Conservation (phyloP, 345 rosid species). For the Brassica cretica region DNA sequence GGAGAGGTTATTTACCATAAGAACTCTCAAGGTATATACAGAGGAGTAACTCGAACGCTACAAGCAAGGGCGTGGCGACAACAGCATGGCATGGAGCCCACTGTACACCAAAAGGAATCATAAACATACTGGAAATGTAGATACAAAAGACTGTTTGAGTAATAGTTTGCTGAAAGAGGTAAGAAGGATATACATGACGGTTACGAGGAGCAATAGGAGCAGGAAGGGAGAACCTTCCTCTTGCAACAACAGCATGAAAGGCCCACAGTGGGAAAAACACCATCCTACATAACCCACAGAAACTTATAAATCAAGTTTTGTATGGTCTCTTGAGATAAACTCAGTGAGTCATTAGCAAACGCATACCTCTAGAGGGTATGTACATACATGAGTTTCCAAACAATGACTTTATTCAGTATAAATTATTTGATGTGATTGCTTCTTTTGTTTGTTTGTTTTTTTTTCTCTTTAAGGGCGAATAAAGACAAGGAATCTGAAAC, state of each 20-base stretch:
- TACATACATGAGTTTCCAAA: neutral
- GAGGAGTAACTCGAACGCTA: conserved; percentile 93
- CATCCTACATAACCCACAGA: conserved; percentile 50
- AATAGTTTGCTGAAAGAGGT: neutral
- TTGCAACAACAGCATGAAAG: conserved; percentile 91
- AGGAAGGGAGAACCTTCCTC: conserved; percentile 95
- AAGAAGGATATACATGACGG: conserved; percentile 68
- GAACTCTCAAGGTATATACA: conserved; percentile 92
- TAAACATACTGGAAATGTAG: neutral
- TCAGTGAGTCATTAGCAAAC: neutral
- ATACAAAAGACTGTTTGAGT: neutral
- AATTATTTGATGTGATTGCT: neutral
- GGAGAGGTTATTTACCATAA: conserved; percentile 50
- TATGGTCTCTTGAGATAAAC: conserved; percentile 1
- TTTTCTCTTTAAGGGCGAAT: neutral
- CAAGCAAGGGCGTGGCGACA: conserved; percentile 88
- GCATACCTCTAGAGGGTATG: too few relatives aligned
- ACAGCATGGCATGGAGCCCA: conserved; percentile 99
- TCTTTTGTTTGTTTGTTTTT: neutral
- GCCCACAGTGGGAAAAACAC: conserved; percentile 84
- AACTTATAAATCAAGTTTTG: neutral
- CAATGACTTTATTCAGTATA: neutral
- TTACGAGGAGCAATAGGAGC: conserved; percentile 91
- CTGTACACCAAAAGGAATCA: conserved; percentile 54
- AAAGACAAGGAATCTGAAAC: conserved; percentile 15